Evolutionary conservation across 768 basidiomycete species (phyloP), one percentile per base, ranked within the genome.

Genomic region (Russula dissimulans): DNA sequence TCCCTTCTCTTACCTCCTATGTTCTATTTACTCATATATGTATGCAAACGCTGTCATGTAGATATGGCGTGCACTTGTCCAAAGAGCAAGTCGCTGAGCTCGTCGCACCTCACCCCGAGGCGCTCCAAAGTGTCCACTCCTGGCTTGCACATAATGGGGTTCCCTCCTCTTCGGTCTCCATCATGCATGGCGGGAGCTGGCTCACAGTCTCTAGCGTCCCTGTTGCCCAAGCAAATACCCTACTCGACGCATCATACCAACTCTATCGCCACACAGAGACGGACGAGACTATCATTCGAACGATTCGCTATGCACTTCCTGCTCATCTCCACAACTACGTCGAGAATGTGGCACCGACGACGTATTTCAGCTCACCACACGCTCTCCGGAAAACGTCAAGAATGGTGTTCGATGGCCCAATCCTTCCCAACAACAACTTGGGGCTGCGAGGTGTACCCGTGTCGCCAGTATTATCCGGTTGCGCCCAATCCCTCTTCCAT

Each of bases 31-130:
- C 22, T 26, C 22, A 26, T 26, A 26, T 26, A 26, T 26, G 22
- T 26, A 26, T 2, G 22, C 22, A 26, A 26, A 26, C 22, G 22
- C 22, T 26, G 22, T 4, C 11, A 9, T 17, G 3, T 52, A 82
- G 82, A 59, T 85, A 85, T 63, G 81, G 83, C 14, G 72, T 79
- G 62, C 84, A 87, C 68, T 72, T 87, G 36, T 76, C 79, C 44
- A 80, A 82, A 67, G 80, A 79, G 57, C 79, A 85, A 47, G 77
- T 80, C 8, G 79, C 83, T 34, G 74, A 72, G 11, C 76, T 86
- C 31, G 74, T 80, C 51, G 78, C 79, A 7, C 82, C 85, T 22
- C 80, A 78, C 57, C 72, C 76, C 0, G 77, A 81, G 56, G 76
- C 83, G 1, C 70, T 78, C n/a, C 72, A 74, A 6, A 71, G 77